Evolutionary conservation across 2,329 filamentous ascomycete genomes (phyloP), one percentile per base, ranked within the genome.

Genomic region (Emericellopsis atlantica): DNA sequence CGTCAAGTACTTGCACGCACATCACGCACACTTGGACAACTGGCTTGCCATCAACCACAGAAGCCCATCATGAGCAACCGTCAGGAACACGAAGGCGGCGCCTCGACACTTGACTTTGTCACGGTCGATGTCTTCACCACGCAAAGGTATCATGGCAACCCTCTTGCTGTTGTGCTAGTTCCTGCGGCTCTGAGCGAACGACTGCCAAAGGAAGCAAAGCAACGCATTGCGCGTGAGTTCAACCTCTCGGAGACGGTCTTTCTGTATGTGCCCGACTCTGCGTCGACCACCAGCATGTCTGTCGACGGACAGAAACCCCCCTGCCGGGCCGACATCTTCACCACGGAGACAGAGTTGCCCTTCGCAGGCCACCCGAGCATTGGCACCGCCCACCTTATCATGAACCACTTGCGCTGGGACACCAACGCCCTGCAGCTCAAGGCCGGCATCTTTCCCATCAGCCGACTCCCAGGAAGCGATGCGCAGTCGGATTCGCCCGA

Each of bases 241-340:
- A 77, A 76, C 56, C 70, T 76, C 49, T 76, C 72, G 38, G 75
- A 79, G 55, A 80, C 76, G 1, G 72, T 78, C 37, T 81, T 81
- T 51, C 56, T 79, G 26, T 72, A 79, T 56, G 57, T 80, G 29
- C 72, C 79, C 57, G 66, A 70, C 37, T 16, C 18, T 9, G 32
- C 39, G 31, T 32, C 36, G 46, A 55, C 37, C 48, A 56, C 22
- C 57, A 61, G 37, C 45, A 21, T 21, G 18, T 21, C 18, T 21
- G 18, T 21, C 18, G 18, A 21, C 18, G 18, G 18, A 21, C 18
- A 21, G 18, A 21, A 21, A 5, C 4, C 18, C 18, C 18, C 18
- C 3, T 21, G 18, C 15, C 51, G 57, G 40, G 65, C 79, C 47
- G 72, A 79, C 54, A 81, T 81, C 49, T 81, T 79, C 60, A 73